Evolutionary conservation across 805 yeast species (phyloP), one percentile per base, ranked within the genome.

Genomic region (Saturnispora diversa): DNA sequence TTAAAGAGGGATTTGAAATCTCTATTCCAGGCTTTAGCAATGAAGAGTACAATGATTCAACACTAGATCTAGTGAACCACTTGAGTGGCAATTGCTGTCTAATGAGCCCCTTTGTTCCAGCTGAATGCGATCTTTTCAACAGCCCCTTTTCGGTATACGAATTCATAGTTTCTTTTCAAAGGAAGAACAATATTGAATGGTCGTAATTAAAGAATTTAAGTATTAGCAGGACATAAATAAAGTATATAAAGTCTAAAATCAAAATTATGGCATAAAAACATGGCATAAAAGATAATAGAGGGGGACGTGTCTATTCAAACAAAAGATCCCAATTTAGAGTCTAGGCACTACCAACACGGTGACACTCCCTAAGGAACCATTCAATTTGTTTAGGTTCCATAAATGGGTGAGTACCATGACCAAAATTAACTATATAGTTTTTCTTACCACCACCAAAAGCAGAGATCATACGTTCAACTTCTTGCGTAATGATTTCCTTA

Each of bases 371-470:
- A 56, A 92, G 68, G 65, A 92, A 92, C 63, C 77, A 84, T 45
- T 75, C 78, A 46, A 92, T 75, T 60, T 82, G 82, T 49, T 84
- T 95, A 9, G 97, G 95, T 48, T 85, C 82, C 95, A 92, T 87
- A 64, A 84, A 86, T 17, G 98, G 98, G 59, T 87, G 97, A 17
- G 98, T 92, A 13, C 98, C 98, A 54, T 92, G 98, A 35, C 98
- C 98, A 56, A 92, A 84, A 67, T 92, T 92, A 52, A 90, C 80
- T 50, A 92, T 90, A 65, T 92, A 92, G 54, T 81, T 74, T 55
- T 84, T 77, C 62, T 86, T 86, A 17, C 96, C 96, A 33, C 94
- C 94, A n/a, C 92, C 92, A 58, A 92, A 92, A 6, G 88, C 94
- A 44, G 69, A 59, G 45, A 92, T 81, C 98, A 92, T 92, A 48